Conservation (phyloP, 208 protist species). For the Trypanosoma platydactyli region DNA sequence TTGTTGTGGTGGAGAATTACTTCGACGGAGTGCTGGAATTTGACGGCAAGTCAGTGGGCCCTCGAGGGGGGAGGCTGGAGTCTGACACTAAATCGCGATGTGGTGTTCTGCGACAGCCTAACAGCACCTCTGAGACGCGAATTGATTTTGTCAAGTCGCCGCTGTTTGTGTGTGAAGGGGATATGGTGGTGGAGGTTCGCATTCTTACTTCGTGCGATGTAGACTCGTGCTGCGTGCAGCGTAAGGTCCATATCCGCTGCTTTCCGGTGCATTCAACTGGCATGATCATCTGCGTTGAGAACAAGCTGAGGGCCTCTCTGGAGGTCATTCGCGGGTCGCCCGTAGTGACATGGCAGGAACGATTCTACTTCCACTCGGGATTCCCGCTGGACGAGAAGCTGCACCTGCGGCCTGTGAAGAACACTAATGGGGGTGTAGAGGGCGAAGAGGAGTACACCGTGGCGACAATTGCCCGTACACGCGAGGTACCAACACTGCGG, state of each 20-base stretch:
- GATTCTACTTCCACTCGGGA: constrained; percentile 54
- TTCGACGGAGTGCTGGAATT: constrained; percentile 37
- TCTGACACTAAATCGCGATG: constrained; percentile 34
- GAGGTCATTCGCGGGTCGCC: constrained; percentile 25
- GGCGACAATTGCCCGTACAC: constrained; percentile 26
- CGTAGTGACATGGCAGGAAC: constrained; percentile 34
- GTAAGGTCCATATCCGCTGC: constrained; percentile 54
- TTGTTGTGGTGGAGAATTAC: constrained; percentile 57
- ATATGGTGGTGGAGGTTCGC: constrained; percentile 59
- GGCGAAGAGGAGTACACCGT: constrained; percentile 33
- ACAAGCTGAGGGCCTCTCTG: constrained; percentile 53
- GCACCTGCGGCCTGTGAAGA: constrained; percentile 40
- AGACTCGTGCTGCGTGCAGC: constrained; percentile 37
- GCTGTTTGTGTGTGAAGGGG: constrained; percentile 51
- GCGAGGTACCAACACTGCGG: constrained; percentile 35
- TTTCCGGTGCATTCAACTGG: constrained; percentile 64
- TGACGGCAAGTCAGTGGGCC: constrained; percentile 30
- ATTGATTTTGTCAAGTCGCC: constrained; percentile 57
- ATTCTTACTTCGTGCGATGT: constrained; percentile 37
- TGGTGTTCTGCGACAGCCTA: constrained; percentile 22
- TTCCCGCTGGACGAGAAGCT: constrained; percentile 46
- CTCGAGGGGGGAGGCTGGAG: constrained; percentile 44
- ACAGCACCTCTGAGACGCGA: constrained; percentile 27
- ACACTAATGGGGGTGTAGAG: constrained; percentile 1
- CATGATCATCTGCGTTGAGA: constrained; percentile 79